Evolutionary conservation across 306 rosid species (phyloP).

Genomic region (Parietaria judaica): DNA sequence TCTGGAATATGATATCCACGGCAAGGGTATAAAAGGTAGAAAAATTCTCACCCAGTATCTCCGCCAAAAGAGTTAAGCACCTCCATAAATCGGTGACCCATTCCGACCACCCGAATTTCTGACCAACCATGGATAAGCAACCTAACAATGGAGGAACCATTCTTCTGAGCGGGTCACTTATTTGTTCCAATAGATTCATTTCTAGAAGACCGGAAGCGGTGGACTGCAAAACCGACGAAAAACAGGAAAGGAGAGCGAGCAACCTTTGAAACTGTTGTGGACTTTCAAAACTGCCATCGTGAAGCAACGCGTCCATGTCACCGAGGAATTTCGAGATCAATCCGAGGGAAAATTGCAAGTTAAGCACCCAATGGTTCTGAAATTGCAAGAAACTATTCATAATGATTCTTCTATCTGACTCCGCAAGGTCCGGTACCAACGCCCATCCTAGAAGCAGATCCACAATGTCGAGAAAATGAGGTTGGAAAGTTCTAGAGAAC

Average conservation of each 20-base stretch:
- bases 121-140: constrained; percentile 74
- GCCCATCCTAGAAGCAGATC: constrained; percentile 88
- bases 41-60: constrained; percentile 67
- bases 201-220: constrained; percentile 90
- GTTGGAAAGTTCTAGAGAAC: constrained; percentile 71
- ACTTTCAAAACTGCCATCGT: constrained; percentile 77
- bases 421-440: constrained; percentile 65
- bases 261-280: constrained; percentile 68
- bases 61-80: constrained; percentile 87
- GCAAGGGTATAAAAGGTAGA: constrained; percentile 60
- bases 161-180: constrained; percentile 58
- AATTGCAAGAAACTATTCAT: constrained; percentile 83
- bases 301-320: constrained; percentile 92
- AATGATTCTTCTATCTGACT: constrained; percentile 55
- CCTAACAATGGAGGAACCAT: constrained; percentile 67
- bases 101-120: constrained; percentile 83
- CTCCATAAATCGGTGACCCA: constrained; percentile 93
- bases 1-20: constrained; percentile 64
- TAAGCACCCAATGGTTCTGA: constrained; percentile 96
- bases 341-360: constrained; percentile 61
- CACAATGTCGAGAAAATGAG: constrained; percentile 75
- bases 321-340: constrained; percentile 80
- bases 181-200: constrained; percentile 74
- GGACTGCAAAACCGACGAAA: constrained; percentile 74
- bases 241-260: constrained; percentile 71